Evolutionary conservation across 768 basidiomycete genomes (phyloP).

Genomic region (Clavulina sp.): DNA sequence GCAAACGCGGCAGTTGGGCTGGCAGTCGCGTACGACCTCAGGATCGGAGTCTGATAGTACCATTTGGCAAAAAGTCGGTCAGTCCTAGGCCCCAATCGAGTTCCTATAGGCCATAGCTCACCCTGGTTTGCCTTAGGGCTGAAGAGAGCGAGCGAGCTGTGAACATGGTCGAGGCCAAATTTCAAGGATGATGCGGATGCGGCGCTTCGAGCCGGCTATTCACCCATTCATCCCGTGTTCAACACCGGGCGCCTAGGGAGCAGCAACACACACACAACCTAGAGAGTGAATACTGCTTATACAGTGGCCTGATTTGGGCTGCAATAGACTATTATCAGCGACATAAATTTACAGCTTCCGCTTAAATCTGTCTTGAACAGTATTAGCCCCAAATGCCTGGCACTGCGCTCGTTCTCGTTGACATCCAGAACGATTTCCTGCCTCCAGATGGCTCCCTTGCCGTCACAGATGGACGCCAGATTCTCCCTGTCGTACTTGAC

Average conservation of each 20-base stretch:
- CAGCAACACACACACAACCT: no score
- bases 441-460: slow-evolving; percentile 47
- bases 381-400: no score
- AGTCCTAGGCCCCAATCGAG: not conserved
- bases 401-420: slow-evolving; percentile 50
- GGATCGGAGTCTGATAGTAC: not conserved
- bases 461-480: slow-evolving; percentile 39
- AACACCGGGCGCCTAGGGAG: no score
- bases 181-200: no score
- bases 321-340: no score
- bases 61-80: no score
- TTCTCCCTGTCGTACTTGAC: slow-evolving; percentile 38
- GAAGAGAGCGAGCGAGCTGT: not conserved
- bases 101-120: not conserved
- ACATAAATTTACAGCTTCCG: no score
- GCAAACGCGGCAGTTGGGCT: slow-evolving; percentile 79
- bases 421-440: slow-evolving; percentile 77
- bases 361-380: no score
- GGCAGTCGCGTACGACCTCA: slow-evolving; percentile 17
- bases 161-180: not conserved
- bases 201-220: no score
- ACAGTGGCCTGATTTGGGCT: no score
- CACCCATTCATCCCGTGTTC: no score
- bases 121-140: not conserved
- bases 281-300: no score